Evolutionary conservation across 2,329 filamentous ascomycete genomes (phyloP), one percentile per base, ranked within the genome.

Genomic region (Penicillium sp.): DNA sequence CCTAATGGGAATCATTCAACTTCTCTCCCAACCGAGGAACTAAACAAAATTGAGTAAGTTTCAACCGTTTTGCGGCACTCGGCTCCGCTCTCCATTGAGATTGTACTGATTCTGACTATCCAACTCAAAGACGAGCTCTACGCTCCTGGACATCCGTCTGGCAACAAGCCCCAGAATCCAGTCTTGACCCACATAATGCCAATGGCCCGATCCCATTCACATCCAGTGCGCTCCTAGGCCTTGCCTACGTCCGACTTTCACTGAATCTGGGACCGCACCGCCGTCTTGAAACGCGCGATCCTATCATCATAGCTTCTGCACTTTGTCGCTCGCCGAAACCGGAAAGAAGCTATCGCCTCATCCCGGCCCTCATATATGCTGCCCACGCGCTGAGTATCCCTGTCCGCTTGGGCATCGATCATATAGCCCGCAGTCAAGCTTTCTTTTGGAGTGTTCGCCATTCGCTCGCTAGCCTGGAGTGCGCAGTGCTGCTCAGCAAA

Each of bases 341-440:
- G 8, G 70, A 77, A 14, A 73, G 83, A 36, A 81, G 76, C 37
- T 67, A 75, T 14, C 76, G 78, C 20, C 71, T 85, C 16, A 80
- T 78, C 21, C 71, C 80, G 31, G 83, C 82, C 1, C 76, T 86
- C 0, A 74, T 84, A 18, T 83, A 86, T 53, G 79, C 81, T 1
- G 78, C 83, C 18, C 83, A 86, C 56, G 81, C 83, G 0, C 66
- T 87, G 23, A 82, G 80, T 3, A 80, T 84, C 56, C 62, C 62
- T 1, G 60, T 66, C 3, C 54, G 61, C 7, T 43, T 67, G 15
- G 63, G 63, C 0, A 62, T 67, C 26, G 60, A 65, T 17, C 60
- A 62, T 29, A 59, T 67, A 29, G 63, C 60, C 2, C 54, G 57
- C 15, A 66, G 58, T 21, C 63, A 66, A 39, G 58, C 62, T 3